Base-by-base conservation (phyloP, 2,329 filamentous ascomycete species). In the Fonsecaea multimorphosa region DNA sequence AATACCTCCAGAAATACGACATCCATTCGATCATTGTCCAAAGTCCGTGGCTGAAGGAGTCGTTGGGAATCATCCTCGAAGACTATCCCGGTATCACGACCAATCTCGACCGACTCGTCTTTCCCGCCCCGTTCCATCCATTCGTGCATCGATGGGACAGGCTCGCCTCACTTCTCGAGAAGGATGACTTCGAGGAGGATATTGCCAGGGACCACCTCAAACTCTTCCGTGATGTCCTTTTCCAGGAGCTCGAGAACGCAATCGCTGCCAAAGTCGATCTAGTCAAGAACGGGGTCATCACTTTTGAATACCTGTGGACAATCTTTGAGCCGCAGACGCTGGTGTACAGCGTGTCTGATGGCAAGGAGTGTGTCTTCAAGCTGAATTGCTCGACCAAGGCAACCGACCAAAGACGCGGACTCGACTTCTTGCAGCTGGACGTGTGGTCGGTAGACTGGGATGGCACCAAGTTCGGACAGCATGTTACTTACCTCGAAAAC, bases 131-230 rank as follows among this genome's bases (percentile, higher is more conserved):
- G 0, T 91, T 90, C 67, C 78, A 85, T 69, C 85, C 86, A 0
- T 85, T 91, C 56, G 85, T 90, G 46, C 87, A 91, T 75, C 83
- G 88, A 34, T 91, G 88, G 87, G 77, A 80, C 1, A 72, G 78
- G 6, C 80, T 88, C 40, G 70, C 74, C 9, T 73, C 77, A 3
- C 22, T 67, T 22, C 60, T 69, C 12, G 79, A 80, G 27, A 76
- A 80, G 51, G 73, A 81, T 9, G 78, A 80, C 34, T 71, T 79
- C 7, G 72, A 77, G 1, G 83, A 86, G 16, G 71, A 74, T 2
- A 76, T 73, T 19, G 82, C 81, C 1, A 82, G 78, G 53, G 75
- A 80, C 32, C 71, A 78, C 3, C 72, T 87, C 0, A 71, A 77
- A 6, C 72, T 87, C 0, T 74, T 88, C 9, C 77, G 80, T 66